Percentiles rank a stretch among this genome's conserved stretches.
These are phyloP conservation scores for Aspergillus unguis DNA, from an alignment of 2,329 filamentous ascomycete species.

Conservation along the genomic window DNA sequence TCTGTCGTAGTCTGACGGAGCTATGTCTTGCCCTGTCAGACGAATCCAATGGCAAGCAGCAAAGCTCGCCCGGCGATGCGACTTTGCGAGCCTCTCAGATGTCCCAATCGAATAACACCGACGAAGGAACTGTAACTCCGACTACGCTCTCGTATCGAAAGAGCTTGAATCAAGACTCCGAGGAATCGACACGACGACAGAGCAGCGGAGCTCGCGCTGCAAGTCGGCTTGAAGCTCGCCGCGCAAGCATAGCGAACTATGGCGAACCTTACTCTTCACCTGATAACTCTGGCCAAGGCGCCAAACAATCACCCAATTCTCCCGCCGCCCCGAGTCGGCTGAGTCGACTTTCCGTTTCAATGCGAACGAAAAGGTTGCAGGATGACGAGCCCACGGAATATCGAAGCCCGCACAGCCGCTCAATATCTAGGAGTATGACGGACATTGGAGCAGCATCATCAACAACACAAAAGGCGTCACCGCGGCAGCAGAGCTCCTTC, in stretches of 20 bases:
- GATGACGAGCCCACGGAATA: slow-evolving; percentile 35
- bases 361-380: slow-evolving; percentile 37
- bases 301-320: slow-evolving; percentile 16
- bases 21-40: slow-evolving; percentile 80
- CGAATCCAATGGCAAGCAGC: slow-evolving; percentile 40
- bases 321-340: slow-evolving; percentile 35
- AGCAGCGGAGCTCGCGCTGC: slow-evolving; percentile 29
- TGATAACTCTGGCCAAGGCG: slow-evolving; percentile 10
- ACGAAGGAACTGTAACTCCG: slow-evolving; percentile 26
- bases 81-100: slow-evolving; percentile 8
- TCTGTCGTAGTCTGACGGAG: slow-evolving; percentile 90
- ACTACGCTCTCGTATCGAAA: slow-evolving; percentile 35
- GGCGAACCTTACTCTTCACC: slow-evolving; percentile 16
- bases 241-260: slow-evolving; percentile 34
- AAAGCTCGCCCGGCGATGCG: slow-evolving; percentile 29
- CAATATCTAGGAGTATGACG: slow-evolving; percentile 43
- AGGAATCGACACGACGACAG: slow-evolving; percentile 26
- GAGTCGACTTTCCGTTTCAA: slow-evolving; percentile 40
- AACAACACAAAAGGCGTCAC: slow-evolving; percentile 25
- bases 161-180: slow-evolving; percentile 39
- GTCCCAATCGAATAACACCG: slow-evolving; percentile 23
- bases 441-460: slow-evolving; percentile 35
- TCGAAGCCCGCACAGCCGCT: slow-evolving; percentile 31
- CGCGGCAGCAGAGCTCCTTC: slow-evolving; percentile 34
- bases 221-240: slow-evolving; percentile 40